Evolutionary conservation across 1,284 basidiomycete species (phyloP), one percentile per base, ranked within the genome.

Genomic region (Rhodotorula sp.): DNA sequence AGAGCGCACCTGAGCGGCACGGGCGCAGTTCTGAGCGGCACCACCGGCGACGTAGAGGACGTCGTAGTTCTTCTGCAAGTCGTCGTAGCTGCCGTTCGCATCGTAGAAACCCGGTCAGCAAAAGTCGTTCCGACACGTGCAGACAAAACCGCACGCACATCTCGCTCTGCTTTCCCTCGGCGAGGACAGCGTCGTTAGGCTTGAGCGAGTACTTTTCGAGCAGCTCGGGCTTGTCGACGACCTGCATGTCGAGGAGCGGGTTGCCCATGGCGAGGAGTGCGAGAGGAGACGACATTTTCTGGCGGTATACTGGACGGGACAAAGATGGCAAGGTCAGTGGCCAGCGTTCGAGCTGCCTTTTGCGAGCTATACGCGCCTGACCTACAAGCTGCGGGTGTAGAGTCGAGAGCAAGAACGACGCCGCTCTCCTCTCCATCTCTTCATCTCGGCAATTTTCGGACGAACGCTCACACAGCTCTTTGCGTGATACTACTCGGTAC

Each of bases 181-280:
- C 96, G 69, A 98, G 87, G 81, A 98, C 95, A 66, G 96, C 95
- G 81, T 99, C 93, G 85, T 99, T 97, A 65, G 94, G 84, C 82
- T 94, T 93, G 80, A 99, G 87, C 73, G 83, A 86, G 82, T 99
- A 99, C 83, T 97, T 98, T 78, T 90, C 84, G 68, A 99, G 85
- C 70, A 98, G 86, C 75, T 93, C 75, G 45, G 73, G 68, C 20
- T 91, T 93, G 77, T 74, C 79, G 46, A 67, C 79, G 75, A 82
- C 77, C 75, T 81, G 80, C 80, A 83, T 82, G 64, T 70, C 64
- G 60, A 72, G 76, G 68, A 75, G 75, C 68, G 77, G 78, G 74
- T 79, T 79, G 58, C 79, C 79, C 75, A 79, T 78, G 57, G 77
- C 77, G 61, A 79, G 71, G 61, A 79, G 71, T 46, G 64, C 71